phyloP scores from a whole-genome alignment of 169 alveolate genomes.

The Besnoitia besnoiti region DNA sequence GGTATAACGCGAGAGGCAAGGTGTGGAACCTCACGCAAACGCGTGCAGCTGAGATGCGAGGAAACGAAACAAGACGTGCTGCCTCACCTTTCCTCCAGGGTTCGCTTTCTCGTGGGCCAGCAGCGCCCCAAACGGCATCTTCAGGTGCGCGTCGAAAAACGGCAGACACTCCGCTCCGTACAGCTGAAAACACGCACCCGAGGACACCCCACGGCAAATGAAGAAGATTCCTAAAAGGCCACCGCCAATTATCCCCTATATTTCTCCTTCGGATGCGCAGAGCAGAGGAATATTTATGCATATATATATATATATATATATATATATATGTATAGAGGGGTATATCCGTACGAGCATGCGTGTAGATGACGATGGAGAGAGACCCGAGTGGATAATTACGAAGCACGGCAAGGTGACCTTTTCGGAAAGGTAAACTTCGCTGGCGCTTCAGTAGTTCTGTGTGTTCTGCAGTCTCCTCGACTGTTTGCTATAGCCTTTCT shows the following conservation, averaged over 20 bases:
- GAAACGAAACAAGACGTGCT: not conserved
- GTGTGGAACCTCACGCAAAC: no score
- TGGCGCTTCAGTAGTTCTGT: no score
- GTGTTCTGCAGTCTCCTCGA: not conserved
- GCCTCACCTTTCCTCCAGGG: constrained; percentile 54
- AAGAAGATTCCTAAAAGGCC: not conserved
- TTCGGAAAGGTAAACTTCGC: no score
- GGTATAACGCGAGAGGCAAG: not conserved
- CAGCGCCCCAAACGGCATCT: constrained; percentile 63
- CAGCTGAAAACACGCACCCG: constrained; percentile 33
- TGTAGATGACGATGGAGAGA: no score
- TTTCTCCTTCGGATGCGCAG: no score
- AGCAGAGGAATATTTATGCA: not conserved
- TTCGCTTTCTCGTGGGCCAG: constrained; percentile 64
- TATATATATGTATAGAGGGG: not conserved
- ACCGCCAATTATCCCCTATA: not conserved
- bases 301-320: not conserved
- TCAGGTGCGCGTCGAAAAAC: constrained; percentile 59
- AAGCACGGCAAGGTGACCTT: no score
- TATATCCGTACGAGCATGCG: not conserved
- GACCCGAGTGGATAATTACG: no score
- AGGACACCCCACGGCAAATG: not conserved
- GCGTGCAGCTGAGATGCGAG: no score
- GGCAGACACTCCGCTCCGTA: constrained; percentile 64
- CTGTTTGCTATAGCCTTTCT: not conserved